A percentile compares a stretch with the other conserved stretches of the same genome.
Evolutionary conservation across 306 rosid species (phyloP).

Genomic region (Quercus glauca): DNA sequence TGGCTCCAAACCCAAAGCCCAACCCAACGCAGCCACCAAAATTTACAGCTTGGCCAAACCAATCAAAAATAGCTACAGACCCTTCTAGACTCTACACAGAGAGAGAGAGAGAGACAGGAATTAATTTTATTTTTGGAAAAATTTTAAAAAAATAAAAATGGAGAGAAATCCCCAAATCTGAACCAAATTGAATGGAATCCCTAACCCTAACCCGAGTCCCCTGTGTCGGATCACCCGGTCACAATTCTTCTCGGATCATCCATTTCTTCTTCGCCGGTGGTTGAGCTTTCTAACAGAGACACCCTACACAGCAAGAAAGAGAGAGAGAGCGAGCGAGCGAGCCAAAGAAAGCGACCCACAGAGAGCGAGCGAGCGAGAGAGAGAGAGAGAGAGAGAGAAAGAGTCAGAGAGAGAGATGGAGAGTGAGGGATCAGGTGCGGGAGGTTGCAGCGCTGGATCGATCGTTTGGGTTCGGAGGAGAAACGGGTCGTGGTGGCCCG

Average conservation of each 20-base stretch:
- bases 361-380: slow-evolving; percentile 2
- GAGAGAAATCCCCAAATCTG: slow-evolving; percentile 32
- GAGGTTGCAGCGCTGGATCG: slow-evolving; percentile 52
- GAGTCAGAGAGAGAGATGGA: slow-evolving; percentile 29
- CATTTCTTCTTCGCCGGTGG: slow-evolving; percentile 44
- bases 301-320: not conserved
- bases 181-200: slow-evolving; percentile 43
- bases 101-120: not conserved
- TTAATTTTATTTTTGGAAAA: not conserved
- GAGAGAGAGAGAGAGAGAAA: not conserved
- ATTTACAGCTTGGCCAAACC: no score
- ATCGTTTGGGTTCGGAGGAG: slow-evolving; percentile 68
- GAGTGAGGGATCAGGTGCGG: slow-evolving; percentile 41
- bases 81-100: no score
- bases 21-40: no score
- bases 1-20: no score
- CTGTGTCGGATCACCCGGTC: slow-evolving; percentile 29
- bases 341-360: not conserved
- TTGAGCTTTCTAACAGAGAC: slow-evolving; percentile 11
- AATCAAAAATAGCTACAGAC: no score
- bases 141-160: slow-evolving; percentile 15
- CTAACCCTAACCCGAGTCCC: slow-evolving; percentile 40
- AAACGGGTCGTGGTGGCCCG: slow-evolving; percentile 73
- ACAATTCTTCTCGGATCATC: slow-evolving; percentile 17
- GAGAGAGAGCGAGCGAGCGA: slow-evolving; percentile 5